Evolutionary conservation across 2,329 filamentous ascomycete genomes (phyloP).

Genomic region (Dactylellina parvicollis): DNA sequence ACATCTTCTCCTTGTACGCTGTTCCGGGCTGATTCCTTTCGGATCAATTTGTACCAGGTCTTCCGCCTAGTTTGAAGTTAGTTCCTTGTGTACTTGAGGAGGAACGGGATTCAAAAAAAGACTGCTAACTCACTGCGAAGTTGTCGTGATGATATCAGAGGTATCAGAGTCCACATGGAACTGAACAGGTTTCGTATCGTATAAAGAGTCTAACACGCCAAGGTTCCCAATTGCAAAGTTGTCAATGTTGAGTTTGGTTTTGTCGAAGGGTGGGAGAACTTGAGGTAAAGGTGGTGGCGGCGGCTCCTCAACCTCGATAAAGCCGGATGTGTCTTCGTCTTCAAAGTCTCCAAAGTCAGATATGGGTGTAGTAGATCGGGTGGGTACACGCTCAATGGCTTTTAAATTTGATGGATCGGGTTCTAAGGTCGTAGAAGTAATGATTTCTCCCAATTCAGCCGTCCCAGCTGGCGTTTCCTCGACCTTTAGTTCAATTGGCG

Average conservation of each 20-base stretch:
- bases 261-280: conserved; percentile 3
- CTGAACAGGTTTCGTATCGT: conserved; percentile 16
- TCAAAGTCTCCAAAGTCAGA: conserved; percentile 53
- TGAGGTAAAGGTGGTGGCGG: not conserved
- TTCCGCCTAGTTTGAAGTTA: conserved; percentile 35
- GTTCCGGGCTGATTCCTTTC: conserved; percentile 47
- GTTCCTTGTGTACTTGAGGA: too few species aligned
- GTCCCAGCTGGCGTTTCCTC: not conserved
- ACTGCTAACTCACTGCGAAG: conserved; percentile 32
- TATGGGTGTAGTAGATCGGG: conserved; percentile 28
- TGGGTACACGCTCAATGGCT: conserved; percentile 17
- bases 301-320: conserved; percentile 12
- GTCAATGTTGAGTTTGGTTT: conserved; percentile 29
- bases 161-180: conserved; percentile 20
- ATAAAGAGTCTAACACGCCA: conserved; percentile 24
- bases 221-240: conserved; percentile 36
- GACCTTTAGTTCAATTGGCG: not conserved
- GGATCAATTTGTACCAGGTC: conserved; percentile 47
- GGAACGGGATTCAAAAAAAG: not conserved
- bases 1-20: conserved; percentile 53
- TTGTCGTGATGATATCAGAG: conserved; percentile 41
- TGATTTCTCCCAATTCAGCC: not conserved
- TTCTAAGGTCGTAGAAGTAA: conserved; percentile 4
- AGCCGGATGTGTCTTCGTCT: conserved; percentile 25
- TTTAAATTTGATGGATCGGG: conserved; percentile 16